Evolutionary conservation across 1,284 basidiomycete species (phyloP).

Genomic region (Apiotrichum domesticum): DNA sequence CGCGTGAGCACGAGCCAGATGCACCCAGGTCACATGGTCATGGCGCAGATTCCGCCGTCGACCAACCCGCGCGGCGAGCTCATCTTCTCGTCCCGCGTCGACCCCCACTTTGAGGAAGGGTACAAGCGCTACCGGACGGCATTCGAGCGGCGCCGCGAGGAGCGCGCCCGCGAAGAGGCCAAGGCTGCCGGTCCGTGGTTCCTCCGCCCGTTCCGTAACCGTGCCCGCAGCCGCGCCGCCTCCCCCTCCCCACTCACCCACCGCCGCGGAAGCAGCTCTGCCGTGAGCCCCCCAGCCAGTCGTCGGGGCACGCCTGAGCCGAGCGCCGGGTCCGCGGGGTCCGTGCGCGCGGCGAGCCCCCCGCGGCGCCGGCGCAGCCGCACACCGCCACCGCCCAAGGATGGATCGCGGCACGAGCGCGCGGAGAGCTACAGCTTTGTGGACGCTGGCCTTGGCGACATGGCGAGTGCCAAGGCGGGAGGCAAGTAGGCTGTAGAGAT

Average conservation of each 20-base stretch:
- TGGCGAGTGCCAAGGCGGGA: conserved; percentile 4
- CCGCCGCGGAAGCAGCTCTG: neutral
- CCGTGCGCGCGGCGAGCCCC: neutral
- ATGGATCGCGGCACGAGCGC: conserved; percentile 3
- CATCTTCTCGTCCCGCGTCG: conserved; percentile 87
- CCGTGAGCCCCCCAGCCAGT: neutral
- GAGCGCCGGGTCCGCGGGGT: neutral
- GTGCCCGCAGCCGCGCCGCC: neutral
- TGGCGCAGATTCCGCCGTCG: conserved; percentile 80
- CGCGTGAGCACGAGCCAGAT: conserved; percentile 8
- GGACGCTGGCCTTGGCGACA: conserved; percentile 9
- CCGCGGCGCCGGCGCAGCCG: neutral
- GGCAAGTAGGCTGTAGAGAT: neutral
- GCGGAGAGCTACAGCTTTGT: conserved; percentile 16
- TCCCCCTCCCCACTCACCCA: neutral
- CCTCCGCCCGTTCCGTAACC: neutral
- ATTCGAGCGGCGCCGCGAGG: conserved; percentile 77
- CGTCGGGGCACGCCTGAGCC: conserved; percentile 4
- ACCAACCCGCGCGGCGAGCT: conserved; percentile 89
- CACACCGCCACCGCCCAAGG: neutral
- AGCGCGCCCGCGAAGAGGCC: conserved; percentile 49
- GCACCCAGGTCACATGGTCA: conserved; percentile 44
- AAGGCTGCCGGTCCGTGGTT: conserved; percentile 17
- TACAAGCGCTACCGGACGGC: conserved; percentile 87
- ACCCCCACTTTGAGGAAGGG: conserved; percentile 72